phyloP scores from a whole-genome alignment of 2,329 filamentous ascomycete genomes.

The Colletotrichum sp. region DNA sequence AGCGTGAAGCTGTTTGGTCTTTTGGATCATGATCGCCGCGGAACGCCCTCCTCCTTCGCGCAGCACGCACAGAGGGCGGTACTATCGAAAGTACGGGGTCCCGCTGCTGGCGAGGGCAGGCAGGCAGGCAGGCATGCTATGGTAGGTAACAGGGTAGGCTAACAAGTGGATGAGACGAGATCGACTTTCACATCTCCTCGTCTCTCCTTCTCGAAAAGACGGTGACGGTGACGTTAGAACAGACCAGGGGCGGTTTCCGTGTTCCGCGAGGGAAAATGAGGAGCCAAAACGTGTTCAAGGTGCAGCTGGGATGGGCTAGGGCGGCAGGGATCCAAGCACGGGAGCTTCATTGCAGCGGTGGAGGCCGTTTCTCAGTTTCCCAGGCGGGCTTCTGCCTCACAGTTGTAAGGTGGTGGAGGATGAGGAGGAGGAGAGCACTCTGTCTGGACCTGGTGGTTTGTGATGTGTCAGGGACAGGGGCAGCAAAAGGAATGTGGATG shows the following conservation, averaged over 20 bases:
- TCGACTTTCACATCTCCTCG: background rate
- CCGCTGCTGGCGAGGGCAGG: background rate
- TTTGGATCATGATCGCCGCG: slow-evolving; percentile 9
- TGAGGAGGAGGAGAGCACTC: background rate
- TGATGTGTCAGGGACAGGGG: slow-evolving; percentile 18
- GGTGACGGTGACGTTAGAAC: slow-evolving; percentile 21
- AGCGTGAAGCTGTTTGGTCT: background rate
- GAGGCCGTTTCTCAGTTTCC: background rate
- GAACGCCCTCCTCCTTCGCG: background rate
- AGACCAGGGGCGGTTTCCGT: slow-evolving; percentile 11
- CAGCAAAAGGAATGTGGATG: slow-evolving; percentile 1
- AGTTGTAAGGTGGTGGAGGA: background rate
- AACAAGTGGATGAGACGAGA: slow-evolving; percentile 8
- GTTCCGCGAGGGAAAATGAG: slow-evolving; percentile 19
- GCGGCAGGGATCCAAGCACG: background rate
- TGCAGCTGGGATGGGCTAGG: slow-evolving; percentile 3
- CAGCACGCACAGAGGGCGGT: background rate
- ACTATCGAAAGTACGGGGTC: background rate
- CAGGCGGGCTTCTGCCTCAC: background rate
- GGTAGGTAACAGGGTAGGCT: background rate
- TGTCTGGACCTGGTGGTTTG: background rate
- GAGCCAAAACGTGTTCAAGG: slow-evolving; percentile 19
- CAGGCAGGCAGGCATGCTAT: background rate
- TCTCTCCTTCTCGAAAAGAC: slow-evolving; percentile 18
- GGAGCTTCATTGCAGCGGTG: background rate